Conservation (phyloP, 2,329 filamentous ascomycete genomes). For the Neurospora sp. region DNA sequence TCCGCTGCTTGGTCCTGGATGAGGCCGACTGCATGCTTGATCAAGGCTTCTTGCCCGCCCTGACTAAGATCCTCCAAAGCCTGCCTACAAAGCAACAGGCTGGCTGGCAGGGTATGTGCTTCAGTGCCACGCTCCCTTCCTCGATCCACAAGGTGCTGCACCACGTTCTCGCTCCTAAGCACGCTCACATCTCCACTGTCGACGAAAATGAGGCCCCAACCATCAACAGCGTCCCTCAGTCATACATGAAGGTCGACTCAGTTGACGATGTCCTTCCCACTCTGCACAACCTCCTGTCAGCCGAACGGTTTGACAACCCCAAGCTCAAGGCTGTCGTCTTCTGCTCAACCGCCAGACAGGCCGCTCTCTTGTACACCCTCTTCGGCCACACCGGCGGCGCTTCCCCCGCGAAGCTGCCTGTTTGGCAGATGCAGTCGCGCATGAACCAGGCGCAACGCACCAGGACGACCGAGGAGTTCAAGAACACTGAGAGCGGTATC, state of each 20-base stretch:
- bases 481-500: conserved; percentile 39
- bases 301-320: conserved; percentile 29
- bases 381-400: conserved; percentile 25
- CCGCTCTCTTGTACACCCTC: conserved; percentile 39
- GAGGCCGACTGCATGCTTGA: conserved; percentile 76
- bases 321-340: conserved; percentile 80
- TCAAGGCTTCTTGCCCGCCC: conserved; percentile 70
- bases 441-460: conserved; percentile 40
- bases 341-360: conserved; percentile 50
- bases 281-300: conserved; percentile 46
- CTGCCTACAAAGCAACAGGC: conserved; percentile 53
- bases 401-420: conserved; percentile 29
- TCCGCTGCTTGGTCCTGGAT: conserved; percentile 75
- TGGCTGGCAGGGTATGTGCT: conserved; percentile 64
- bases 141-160: conserved; percentile 70
- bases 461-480: conserved; percentile 52
- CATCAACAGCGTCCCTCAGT: conserved; percentile 66
- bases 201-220: conserved; percentile 64
- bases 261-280: conserved; percentile 56
- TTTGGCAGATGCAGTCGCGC: conserved; percentile 39
- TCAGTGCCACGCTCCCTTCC: conserved; percentile 72
- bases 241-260: conserved; percentile 55
- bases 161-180: conserved; percentile 55
- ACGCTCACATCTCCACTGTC: conserved; percentile 76
- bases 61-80: conserved; percentile 65